These are phyloP conservation scores for Oenanthe sinensis DNA, from an alignment of 129 eudicot species.

Conservation along the genomic window DNA sequence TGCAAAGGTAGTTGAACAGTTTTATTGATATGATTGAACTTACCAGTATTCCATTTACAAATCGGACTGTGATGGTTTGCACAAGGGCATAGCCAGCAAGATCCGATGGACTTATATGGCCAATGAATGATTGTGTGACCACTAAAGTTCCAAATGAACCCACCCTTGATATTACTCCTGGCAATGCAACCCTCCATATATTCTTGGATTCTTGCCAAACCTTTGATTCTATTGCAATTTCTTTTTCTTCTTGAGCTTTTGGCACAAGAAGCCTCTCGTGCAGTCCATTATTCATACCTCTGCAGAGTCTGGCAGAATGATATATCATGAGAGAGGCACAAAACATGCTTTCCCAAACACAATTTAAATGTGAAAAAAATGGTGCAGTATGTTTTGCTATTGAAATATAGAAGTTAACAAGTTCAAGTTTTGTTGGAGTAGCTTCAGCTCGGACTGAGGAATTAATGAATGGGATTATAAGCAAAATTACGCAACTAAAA, in stretches of 20 bases:
- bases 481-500: background rate
- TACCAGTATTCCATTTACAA: conserved; percentile 63
- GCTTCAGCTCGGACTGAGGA: background rate
- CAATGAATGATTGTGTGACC: conserved; percentile 64
- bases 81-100: conserved; percentile 84
- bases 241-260: conserved; percentile 21
- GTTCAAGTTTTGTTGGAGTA: background rate
- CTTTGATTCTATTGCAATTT: conserved; percentile 27
- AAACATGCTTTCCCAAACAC: background rate
- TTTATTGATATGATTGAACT: conserved; percentile 10
- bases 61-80: conserved; percentile 56
- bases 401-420: background rate
- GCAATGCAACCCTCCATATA: conserved; percentile 68
- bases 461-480: no score
- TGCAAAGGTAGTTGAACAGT: background rate
- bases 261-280: conserved; percentile 40
- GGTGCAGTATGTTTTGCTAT: background rate
- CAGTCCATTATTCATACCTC: conserved; percentile 19
- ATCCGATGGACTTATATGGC: conserved; percentile 54
- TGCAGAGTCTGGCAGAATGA: background rate
- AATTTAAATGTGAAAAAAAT: background rate
- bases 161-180: conserved; percentile 61
- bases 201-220: conserved; percentile 56
- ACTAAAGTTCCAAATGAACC: conserved; percentile 51
- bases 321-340: background rate